phyloP scores from a whole-genome alignment of 2,329 filamentous ascomycete species.

The Dactylellina haptotyla region DNA sequence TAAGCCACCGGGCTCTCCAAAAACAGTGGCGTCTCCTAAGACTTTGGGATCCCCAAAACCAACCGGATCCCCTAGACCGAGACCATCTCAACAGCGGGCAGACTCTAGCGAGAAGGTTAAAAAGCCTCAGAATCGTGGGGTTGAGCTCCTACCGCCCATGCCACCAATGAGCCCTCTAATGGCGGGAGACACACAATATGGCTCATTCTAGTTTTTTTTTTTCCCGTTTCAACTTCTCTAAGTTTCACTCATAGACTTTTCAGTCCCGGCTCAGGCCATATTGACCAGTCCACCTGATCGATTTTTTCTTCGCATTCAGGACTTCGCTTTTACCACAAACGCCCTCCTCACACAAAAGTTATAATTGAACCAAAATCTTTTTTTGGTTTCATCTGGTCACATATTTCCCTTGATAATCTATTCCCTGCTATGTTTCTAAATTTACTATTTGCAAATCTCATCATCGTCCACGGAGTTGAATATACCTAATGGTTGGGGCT shows the following conservation, averaged over 20 bases:
- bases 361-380: slow-evolving; percentile 16
- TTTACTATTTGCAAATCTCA: slow-evolving; percentile 1
- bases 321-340: background rate
- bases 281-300: background rate
- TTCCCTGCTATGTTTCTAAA: slow-evolving; percentile 6
- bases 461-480: slow-evolving; percentile 44
- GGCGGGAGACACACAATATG: slow-evolving; percentile 19
- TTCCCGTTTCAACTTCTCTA: slow-evolving; percentile 16
- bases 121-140: slow-evolving; percentile 18
- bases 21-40: too few species aligned
- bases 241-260: slow-evolving; percentile 7
- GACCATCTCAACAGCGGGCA: slow-evolving; percentile 20
- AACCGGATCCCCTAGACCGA: too few species aligned
- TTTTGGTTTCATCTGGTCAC: too few species aligned
- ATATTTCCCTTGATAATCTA: slow-evolving; percentile 5
- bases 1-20: slow-evolving; percentile 4
- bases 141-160: slow-evolving; percentile 49
- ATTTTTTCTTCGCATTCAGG: background rate
- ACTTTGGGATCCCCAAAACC: too few species aligned
- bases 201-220: slow-evolving; percentile 25
- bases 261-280: background rate
- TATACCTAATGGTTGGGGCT: slow-evolving; percentile 29
- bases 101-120: slow-evolving; percentile 33
- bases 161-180: slow-evolving; percentile 49
- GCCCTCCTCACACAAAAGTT: slow-evolving; percentile 28